Percentiles rank a stretch among this genome's conserved stretches.
Evolutionary conservation across 306 rosid species (phyloP).

Genomic region (Morella rubra): DNA sequence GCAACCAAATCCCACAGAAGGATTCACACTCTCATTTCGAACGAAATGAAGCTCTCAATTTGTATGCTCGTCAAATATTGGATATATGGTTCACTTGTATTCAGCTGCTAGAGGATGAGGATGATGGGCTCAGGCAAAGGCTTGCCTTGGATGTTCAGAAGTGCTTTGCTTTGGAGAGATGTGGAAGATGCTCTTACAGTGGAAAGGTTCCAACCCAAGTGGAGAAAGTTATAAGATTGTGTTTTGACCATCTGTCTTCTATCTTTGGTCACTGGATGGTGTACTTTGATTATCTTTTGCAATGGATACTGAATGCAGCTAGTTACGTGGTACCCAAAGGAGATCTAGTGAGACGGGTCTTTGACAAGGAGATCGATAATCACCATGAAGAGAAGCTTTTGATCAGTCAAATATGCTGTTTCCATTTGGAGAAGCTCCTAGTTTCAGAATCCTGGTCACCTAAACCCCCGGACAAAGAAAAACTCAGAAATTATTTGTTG

Average conservation of each 20-base stretch:
- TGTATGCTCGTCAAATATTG: constrained; percentile 63
- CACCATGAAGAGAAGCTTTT: constrained; percentile 90
- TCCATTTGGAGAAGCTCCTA: constrained; percentile 68
- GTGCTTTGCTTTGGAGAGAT: constrained; percentile 51
- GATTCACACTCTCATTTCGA: constrained; percentile 35
- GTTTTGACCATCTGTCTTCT: constrained; percentile 80
- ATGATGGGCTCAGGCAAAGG: constrained; percentile 63
- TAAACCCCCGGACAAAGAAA: constrained; percentile 32
- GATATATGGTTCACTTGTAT: constrained; percentile 84
- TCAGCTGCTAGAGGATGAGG: constrained; percentile 92
- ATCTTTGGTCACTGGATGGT: constrained; percentile 81
- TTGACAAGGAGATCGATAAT: constrained; percentile 96
- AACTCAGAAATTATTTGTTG: constrained; percentile 43
- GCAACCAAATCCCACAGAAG: constrained; percentile 36
- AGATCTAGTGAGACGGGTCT: constrained; percentile 85
- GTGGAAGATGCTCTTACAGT: constrained; percentile 31
- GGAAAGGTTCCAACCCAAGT: constrained; percentile 74
- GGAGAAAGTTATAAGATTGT: constrained; percentile 72
- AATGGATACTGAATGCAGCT: constrained; percentile 54
- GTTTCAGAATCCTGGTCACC: constrained; percentile 40
- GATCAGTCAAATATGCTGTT: constrained; percentile 82
- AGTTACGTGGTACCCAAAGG: constrained; percentile 44
- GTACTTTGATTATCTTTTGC: constrained; percentile 63
- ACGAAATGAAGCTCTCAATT: constrained; percentile 50
- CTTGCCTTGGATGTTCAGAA: constrained; percentile 69